Evolutionary conservation across 179 eudicot genomes (phyloP).

Genomic region (Beta macrorhiza): DNA sequence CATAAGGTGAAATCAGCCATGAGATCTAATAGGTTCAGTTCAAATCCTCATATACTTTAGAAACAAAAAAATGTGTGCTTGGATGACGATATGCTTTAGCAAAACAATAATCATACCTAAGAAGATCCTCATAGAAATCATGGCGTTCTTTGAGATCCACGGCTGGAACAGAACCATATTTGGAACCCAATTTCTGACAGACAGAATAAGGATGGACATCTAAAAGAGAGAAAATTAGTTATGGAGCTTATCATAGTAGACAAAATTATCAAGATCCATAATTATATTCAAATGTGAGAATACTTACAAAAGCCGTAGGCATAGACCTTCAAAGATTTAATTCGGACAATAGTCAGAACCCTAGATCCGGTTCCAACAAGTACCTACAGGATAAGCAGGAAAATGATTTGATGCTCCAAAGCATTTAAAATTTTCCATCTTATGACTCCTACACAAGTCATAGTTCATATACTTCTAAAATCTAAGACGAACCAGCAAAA

Average conservation of each 20-base stretch:
- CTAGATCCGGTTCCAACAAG: slow-evolving; percentile 55
- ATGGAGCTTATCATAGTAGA: background rate
- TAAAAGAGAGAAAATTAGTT: slow-evolving; percentile 21
- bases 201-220: slow-evolving; percentile 87
- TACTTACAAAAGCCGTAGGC: slow-evolving; percentile 51
- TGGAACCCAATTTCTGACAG: slow-evolving; percentile 79
- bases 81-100: background rate
- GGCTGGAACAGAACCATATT: slow-evolving; percentile 67
- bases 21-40: too few species aligned
- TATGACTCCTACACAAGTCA: background rate
- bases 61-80: background rate
- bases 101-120: slow-evolving; percentile 55
- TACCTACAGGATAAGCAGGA: slow-evolving; percentile 27
- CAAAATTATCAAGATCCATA: background rate
- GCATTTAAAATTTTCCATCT: background rate
- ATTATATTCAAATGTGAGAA: slow-evolving; percentile 4
- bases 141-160: slow-evolving; percentile 56
- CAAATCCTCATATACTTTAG: too few species aligned
- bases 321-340: slow-evolving; percentile 46
- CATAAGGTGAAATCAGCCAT: too few species aligned
- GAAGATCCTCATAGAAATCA: slow-evolving; percentile 77
- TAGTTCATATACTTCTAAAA: background rate
- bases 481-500: background rate
- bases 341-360: slow-evolving; percentile 42
- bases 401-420: background rate